phyloP scores from a whole-genome alignment of 495 filamentous ascomycete genomes.

The Acidiella bohemica region DNA sequence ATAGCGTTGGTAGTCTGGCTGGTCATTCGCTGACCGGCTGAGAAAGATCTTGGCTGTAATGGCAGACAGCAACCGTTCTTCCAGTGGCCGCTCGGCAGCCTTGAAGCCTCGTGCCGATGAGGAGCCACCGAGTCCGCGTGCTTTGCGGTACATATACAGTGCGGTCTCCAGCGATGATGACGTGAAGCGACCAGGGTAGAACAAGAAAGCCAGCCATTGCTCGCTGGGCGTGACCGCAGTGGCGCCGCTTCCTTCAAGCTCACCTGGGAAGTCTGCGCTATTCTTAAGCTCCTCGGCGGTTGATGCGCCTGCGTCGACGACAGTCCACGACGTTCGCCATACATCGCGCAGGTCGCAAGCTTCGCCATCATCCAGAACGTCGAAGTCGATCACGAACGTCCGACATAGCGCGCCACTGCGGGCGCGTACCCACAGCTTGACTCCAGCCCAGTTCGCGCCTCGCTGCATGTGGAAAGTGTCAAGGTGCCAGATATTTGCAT shows the following conservation, averaged over 20 bases:
- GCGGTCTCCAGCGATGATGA: constrained; percentile 70
- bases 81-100: constrained; percentile 37
- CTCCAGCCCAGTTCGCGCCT: constrained; percentile 36
- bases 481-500: constrained; percentile 58
- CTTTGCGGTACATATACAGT: constrained; percentile 47
- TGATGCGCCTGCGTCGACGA: constrained; percentile 36
- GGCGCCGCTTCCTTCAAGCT: constrained; percentile 10
- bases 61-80: constrained; percentile 55
- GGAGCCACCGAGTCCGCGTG: constrained; percentile 7
- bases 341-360: constrained; percentile 30
- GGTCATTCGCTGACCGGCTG: constrained; percentile 43
- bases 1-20: constrained; percentile 61
- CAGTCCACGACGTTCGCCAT: constrained; percentile 63
- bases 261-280: constrained; percentile 21
- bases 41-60: constrained; percentile 52
- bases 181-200: constrained; percentile 68
- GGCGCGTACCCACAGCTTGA: constrained; percentile 75
- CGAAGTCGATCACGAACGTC: constrained; percentile 44
- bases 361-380: constrained; percentile 15
- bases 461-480: constrained; percentile 69
- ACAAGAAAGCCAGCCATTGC: constrained; percentile 44
- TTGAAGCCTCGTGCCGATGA: constrained; percentile 3
- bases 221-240: constrained; percentile 16
- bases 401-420: constrained; percentile 66
- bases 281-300: constrained; percentile 21